Evolutionary conservation across 805 yeast genomes (phyloP), one percentile per base, ranked within the genome.

Genomic region (Barnettozyma californica): DNA sequence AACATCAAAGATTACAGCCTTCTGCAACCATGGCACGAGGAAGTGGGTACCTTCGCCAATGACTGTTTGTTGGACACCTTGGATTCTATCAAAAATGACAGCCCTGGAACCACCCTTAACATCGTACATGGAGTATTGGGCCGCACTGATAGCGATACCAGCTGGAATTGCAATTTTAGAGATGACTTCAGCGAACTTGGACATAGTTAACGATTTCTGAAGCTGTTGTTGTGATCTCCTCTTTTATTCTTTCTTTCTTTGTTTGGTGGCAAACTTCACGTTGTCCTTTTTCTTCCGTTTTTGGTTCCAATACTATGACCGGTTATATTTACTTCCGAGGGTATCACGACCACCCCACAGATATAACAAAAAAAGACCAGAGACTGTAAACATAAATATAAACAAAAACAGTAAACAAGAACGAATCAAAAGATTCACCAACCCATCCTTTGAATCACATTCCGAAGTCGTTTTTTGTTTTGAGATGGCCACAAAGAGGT

Each of bases 11-110:
- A 89, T 71, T 44, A 94, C 77, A 3, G 98, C 95, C 65, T 81
- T 83, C 67, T 94, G 99, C 55, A 94, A 73, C 98, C 99, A 94
- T 46, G 99, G 99, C 46, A 94, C 67, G 55, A 91, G 72, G 68
- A 94, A 94, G 68, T 94, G 98, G 21, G 98, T 87, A 51, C 99
- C 99, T 71, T 94, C 99, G 26, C 97, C 96, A 51, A 91, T 75
- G 21, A 94, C 97, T n/a, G 73, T 71, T 60, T 81, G 82, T 67
- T 87, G 85, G 46, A 94, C 95, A 71, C 99, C 99, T 40, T 77
- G 71, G 50, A 94, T 68, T 60, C 99, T 77, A 72, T 94, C 98
- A 64, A 94, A 94, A 54, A 94, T 86, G 46, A 94, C 96, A 21
- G 97, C 99, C 65, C 99, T 77, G 50, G 87, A 80, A 48, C 99